A percentile compares a stretch with the other conserved stretches of the same genome.
phyloP scores from a whole-genome alignment of 2,329 filamentous ascomycete species.

The Penicillium sp. region DNA sequence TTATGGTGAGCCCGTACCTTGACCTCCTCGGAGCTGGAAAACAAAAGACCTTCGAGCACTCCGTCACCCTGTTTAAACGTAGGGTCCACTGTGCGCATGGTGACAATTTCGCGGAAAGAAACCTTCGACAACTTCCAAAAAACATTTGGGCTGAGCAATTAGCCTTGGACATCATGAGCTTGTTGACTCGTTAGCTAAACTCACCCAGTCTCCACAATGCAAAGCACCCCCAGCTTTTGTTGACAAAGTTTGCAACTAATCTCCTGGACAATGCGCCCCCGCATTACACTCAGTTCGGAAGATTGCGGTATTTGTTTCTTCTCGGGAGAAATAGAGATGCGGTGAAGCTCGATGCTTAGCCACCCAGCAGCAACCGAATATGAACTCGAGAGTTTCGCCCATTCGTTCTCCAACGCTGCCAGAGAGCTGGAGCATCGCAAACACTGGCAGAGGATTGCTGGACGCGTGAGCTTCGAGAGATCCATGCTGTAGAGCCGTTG shows the following conservation, averaged over 20 bases:
- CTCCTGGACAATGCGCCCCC: slow-evolving; percentile 43
- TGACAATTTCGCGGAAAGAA: slow-evolving; percentile 45
- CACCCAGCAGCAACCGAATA: slow-evolving; percentile 43
- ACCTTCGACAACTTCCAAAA: slow-evolving; percentile 47
- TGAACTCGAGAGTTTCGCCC: slow-evolving; percentile 44
- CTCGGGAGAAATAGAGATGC: slow-evolving; percentile 42
- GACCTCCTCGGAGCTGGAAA: slow-evolving; percentile 29
- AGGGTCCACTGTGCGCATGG: slow-evolving; percentile 45
- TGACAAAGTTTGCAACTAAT: slow-evolving; percentile 45
- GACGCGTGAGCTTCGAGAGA: slow-evolving; percentile 40
- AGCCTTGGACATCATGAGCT: not conserved
- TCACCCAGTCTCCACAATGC: slow-evolving; percentile 42
- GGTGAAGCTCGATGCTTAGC: slow-evolving; percentile 45
- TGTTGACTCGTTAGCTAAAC: slow-evolving; percentile 17
- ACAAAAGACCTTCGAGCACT: slow-evolving; percentile 37
- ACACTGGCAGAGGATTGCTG: slow-evolving; percentile 46
- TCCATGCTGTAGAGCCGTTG: slow-evolving; percentile 33
- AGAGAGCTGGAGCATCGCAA: slow-evolving; percentile 46
- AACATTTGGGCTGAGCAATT: slow-evolving; percentile 37
- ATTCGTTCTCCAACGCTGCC: slow-evolving; percentile 48
- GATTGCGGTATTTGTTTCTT: slow-evolving; percentile 43
- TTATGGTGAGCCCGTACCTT: slow-evolving; percentile 23
- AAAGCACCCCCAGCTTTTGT: slow-evolving; percentile 43
- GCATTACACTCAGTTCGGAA: slow-evolving; percentile 40
- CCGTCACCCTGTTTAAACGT: slow-evolving; percentile 40